phyloP scores from a whole-genome alignment of 352 stramenopile genomes.

The Globisporangium nunn region DNA sequence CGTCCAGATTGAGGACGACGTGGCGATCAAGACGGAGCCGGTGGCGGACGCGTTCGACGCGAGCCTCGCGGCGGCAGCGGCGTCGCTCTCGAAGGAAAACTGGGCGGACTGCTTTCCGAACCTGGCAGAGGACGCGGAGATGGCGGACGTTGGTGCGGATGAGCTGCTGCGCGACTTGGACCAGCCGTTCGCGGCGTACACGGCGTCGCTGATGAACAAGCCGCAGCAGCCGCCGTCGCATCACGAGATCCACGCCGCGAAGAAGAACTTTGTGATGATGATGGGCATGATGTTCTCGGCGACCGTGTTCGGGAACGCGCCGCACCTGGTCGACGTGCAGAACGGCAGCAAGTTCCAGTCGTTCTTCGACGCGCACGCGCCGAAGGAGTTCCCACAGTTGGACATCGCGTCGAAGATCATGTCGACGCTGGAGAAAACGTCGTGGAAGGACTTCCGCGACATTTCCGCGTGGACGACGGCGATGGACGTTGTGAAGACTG shows the following conservation, averaged over 20 bases:
- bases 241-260: conserved; percentile 75
- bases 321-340: conserved; percentile 65
- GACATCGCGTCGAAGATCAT: conserved; percentile 82
- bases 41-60: conserved; percentile 20
- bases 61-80: conserved; percentile 18
- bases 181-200: conserved; percentile 41
- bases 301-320: conserved; percentile 74
- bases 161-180: conserved; percentile 74
- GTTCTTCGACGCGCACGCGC: conserved; percentile 69
- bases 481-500: conserved; percentile 23
- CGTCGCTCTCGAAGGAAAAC: conserved; percentile 21
- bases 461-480: conserved; percentile 63
- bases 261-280: conserved; percentile 88
- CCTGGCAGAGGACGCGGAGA: conserved; percentile 43
- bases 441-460: conserved; percentile 83
- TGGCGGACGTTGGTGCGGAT: conserved; percentile 45
- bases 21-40: conserved; percentile 62
- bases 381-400: conserved; percentile 80
- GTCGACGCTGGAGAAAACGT: conserved; percentile 83
- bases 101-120: conserved; percentile 55
- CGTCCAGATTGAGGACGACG: conserved; percentile 14
- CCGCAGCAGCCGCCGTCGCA: conserved; percentile 33
- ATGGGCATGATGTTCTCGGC: conserved; percentile 86
- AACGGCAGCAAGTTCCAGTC: conserved; percentile 74
- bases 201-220: conserved; percentile 4